These are phyloP conservation scores for Fremontodendron californicum DNA, from an alignment of 345 rosid species.

Conservation along the genomic window DNA sequence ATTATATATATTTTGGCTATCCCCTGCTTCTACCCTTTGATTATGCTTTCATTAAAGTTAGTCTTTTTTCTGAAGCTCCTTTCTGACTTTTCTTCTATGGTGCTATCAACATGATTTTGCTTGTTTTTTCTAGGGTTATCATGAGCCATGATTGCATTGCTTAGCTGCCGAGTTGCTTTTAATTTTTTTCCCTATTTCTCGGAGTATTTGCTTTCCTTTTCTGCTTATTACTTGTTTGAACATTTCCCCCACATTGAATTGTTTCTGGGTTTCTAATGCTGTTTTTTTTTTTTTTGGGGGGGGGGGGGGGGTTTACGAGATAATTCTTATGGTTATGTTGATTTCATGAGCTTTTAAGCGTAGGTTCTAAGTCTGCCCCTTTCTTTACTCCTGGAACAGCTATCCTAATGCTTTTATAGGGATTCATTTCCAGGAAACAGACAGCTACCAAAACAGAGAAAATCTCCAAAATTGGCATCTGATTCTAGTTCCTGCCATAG, in stretches of 20 bases:
- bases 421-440: slow-evolving; percentile 54
- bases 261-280: neutral
- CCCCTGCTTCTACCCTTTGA: neutral
- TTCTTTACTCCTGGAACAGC: slow-evolving; percentile 7
- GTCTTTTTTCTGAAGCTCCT: slow-evolving; percentile 15
- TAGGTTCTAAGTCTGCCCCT: slow-evolving; percentile 1
- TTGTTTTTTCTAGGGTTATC: slow-evolving; percentile 29
- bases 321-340: neutral
- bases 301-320: no score
- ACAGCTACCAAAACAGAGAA: slow-evolving; percentile 38
- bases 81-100: slow-evolving; percentile 31
- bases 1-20: slow-evolving; percentile 1
- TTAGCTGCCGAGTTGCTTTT: slow-evolving; percentile 19
- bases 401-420: slow-evolving; percentile 29
- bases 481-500: slow-evolving; percentile 44
- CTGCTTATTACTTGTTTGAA: neutral
- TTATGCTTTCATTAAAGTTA: slow-evolving; percentile 34
- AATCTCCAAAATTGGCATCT: slow-evolving; percentile 41
- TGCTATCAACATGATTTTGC: slow-evolving; percentile 42
- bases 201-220: neutral
- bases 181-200: neutral
- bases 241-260: neutral
- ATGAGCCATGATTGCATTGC: slow-evolving; percentile 37
- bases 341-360: neutral
- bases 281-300: neutral